Percentiles rank a stretch among this genome's conserved stretches.
phyloP scores from a whole-genome alignment of 192 early-diverging fungal species.

The Gorgonomyces haynaldii region DNA sequence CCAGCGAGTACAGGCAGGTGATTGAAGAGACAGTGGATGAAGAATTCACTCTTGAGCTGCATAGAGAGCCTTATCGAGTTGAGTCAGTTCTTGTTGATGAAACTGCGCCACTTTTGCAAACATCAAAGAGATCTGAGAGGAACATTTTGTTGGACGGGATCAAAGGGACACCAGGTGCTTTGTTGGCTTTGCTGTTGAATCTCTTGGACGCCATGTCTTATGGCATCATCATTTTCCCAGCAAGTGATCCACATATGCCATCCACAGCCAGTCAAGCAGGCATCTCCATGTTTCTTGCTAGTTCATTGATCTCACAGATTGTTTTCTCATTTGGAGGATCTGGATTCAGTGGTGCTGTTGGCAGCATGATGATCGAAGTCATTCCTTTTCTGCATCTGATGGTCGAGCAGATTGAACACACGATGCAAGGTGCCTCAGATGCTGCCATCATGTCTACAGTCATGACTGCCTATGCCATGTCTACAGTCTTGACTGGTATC shows the following conservation, averaged over 20 bases:
- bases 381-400: constrained; percentile 86
- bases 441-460: constrained; percentile 76
- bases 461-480: constrained; percentile 75
- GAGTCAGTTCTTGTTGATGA: not conserved
- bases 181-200: constrained; percentile 83
- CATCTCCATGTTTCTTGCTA: constrained; percentile 90
- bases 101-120: not conserved
- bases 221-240: constrained; percentile 79
- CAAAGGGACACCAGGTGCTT: constrained; percentile 62
- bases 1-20: not conserved
- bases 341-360: constrained; percentile 81
- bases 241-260: constrained; percentile 42
- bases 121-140: not conserved
- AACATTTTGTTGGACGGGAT: not conserved
- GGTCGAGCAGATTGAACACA: constrained; percentile 44
- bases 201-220: constrained; percentile 74
- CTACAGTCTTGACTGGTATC: constrained; percentile 78
- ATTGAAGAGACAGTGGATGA: not conserved
- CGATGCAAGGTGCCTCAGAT: constrained; percentile 46
- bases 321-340: constrained; percentile 62
- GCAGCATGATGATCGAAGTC: constrained; percentile 83
- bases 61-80: not conserved
- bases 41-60: not conserved
- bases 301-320: constrained; percentile 35
- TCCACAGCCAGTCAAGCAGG: constrained; percentile 48